These are phyloP conservation scores for Funneliformis geosporum DNA, from an alignment of 192 early-diverging fungal species.

Conservation along the genomic window DNA sequence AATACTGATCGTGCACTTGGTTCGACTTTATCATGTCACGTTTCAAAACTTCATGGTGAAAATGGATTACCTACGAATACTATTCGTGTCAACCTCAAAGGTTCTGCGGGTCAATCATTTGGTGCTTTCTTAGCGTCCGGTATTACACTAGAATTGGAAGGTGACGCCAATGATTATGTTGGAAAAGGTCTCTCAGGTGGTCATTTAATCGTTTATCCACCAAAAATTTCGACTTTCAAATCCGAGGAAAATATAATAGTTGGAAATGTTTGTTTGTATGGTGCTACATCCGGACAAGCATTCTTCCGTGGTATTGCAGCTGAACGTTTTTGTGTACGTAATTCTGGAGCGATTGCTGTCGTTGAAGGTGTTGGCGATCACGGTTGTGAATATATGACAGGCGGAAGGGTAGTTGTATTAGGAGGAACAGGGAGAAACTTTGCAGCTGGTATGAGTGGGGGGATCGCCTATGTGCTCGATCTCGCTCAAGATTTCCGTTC, in stretches of 20 bases:
- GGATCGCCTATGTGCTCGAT: constrained; percentile 93
- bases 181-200: constrained; percentile 98
- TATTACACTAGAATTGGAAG: constrained; percentile 89
- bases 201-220: constrained; percentile 85
- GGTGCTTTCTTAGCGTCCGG: constrained; percentile 93
- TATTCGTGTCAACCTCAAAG: constrained; percentile 81
- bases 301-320: constrained; percentile 94
- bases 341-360: constrained; percentile 95
- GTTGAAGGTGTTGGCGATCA: constrained; percentile 98
- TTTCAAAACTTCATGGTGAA: constrained; percentile 79
- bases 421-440: constrained; percentile 94
- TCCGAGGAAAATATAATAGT: constrained; percentile 90
- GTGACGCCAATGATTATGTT: constrained; percentile 99
- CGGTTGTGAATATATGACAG: constrained; percentile 99
- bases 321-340: constrained; percentile 97
- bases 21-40: constrained; percentile 87
- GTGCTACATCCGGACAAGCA: constrained; percentile 88
- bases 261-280: constrained; percentile 97
- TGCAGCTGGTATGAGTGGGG: constrained; percentile 98
- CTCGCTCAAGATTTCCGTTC: constrained; percentile 58
- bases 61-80: constrained; percentile 83
- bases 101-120: constrained; percentile 95
- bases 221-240: constrained; percentile 74
- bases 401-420: constrained; percentile 88
- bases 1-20: constrained; percentile 97